A percentile compares a stretch with the other conserved stretches of the same genome.
Evolutionary conservation across 257 asterid species (phyloP).

Genomic region (Solanum corneliomulleri): DNA sequence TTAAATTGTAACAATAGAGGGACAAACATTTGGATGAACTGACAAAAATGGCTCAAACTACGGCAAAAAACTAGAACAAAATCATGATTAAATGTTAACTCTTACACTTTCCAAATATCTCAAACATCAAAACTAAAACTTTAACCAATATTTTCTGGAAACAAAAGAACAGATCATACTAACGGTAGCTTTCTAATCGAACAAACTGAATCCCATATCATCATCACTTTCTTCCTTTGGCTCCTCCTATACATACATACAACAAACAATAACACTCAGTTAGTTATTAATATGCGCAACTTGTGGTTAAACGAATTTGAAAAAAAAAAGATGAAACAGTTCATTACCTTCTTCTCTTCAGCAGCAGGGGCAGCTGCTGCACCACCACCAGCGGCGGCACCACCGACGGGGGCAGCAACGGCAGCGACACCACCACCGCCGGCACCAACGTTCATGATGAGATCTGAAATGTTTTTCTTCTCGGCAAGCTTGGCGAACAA

Average conservation of each 20-base stretch:
- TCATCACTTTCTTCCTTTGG: slow-evolving; percentile 47
- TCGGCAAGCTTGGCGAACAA: slow-evolving; percentile 60
- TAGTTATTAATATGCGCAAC: background rate
- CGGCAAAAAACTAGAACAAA: background rate
- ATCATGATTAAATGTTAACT: background rate
- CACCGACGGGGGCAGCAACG: slow-evolving; percentile 32
- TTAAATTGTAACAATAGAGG: background rate
- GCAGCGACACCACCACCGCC: slow-evolving; percentile 59
- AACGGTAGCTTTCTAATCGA: slow-evolving; percentile 19
- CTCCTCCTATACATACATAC: slow-evolving; percentile 28
- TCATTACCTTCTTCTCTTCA: slow-evolving; percentile 37
- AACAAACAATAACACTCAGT: background rate
- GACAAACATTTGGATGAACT: background rate
- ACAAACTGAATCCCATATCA: slow-evolving; percentile 42
- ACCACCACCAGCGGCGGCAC: slow-evolving; percentile 29
- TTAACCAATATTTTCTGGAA: background rate
- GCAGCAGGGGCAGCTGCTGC: slow-evolving; percentile 48
- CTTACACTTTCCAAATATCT: background rate
- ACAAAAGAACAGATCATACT: background rate
- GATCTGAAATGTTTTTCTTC: slow-evolving; percentile 55
- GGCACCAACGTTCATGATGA: slow-evolving; percentile 45
- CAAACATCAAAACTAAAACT: background rate
- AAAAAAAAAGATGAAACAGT: background rate
- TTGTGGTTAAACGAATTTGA: background rate
- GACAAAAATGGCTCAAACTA: background rate